Base-by-base conservation (phyloP, 2,329 filamentous ascomycete genomes). In the Lasiodiplodia sp. region DNA sequence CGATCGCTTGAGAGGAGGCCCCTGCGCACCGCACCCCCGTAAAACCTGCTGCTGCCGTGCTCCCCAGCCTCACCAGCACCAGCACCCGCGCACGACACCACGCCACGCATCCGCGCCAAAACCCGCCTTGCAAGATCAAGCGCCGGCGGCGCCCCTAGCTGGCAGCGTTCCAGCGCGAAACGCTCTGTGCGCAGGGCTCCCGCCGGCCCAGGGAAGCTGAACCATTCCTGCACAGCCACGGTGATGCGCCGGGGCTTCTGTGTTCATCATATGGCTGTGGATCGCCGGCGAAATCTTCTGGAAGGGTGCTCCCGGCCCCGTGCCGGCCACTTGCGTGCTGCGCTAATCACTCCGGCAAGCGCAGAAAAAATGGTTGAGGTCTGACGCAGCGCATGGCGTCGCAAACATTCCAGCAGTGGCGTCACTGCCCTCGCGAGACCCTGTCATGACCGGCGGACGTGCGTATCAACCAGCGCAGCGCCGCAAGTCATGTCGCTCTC, bases 1-100 rank as follows among this genome's bases (percentile, higher is more conserved):
- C 60, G 60, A 64, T 64, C 60, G 60, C 34, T 40, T 25, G 57
- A 63, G 58, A 40, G 49, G 40, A 49, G 58, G 58, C 58, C 40
- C 58, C 58, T 63, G 58, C 25, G 57, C 57, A 38, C 38, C 57
- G 57, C 57, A 62, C 38, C 57, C 57, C 57, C 57, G 57, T 62
- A 47, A 47, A 62, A 58, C 31, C 55, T 58, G 55, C 31, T 58
- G 55, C 55, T 34, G 55, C 38, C n/a, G 23, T 37, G 44, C 40
- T 64, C 60, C 60, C 60, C 44, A 63, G 58, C 58, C 58, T 52
- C 55, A 38, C 55, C 18, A 57, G 23, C 55, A 53, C 25, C 55
- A 38, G 18, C 28, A 31, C 53, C 37, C 60, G 25, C 60, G 51
- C 60, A 64, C 60, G 60, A 64, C 60, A 64, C 44, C 60, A 53